Evolutionary conservation across 768 basidiomycete genomes (phyloP), one percentile per base, ranked within the genome.

Genomic region (Exsudoporus frostii): DNA sequence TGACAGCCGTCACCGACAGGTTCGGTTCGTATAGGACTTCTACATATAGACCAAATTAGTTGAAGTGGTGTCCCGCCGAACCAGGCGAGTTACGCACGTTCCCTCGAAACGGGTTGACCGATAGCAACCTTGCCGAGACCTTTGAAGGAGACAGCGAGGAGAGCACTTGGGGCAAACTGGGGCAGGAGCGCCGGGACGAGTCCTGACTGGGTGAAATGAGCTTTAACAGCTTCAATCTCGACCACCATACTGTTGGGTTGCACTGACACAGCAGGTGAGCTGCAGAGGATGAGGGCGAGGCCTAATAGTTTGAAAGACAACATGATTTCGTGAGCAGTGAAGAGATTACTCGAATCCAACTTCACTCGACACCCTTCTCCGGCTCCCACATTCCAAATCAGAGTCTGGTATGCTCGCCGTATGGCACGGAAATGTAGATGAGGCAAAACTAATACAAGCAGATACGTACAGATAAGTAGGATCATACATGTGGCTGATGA

Each of bases 111-210:
- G 27, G 68, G 56, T 69, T 86, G 81, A 40, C 90, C 90, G 3
- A 84, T 78, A 17, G 76, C 56, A 30, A 85, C 71, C 52, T 58
- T 70, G 14, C 80, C 79, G 19, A 79, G 71, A 39, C 77, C 79
- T 68, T 55, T 51, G 63, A 64, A 91, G 52, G 74, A 69, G 53
- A 86, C 69, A 39, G 71, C 66, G 48, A 92, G 73, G 39, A 83
- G 42, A n/a, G 82, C 86, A 20, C 65, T 68, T 7, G 88, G 89
- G 51, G 71, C 66, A 69, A 92, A 90, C n/a, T 71, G 67, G 7
- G 76, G 24, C 43, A 92, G 59, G 42, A 87, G 69, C 48, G 78
- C 71, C 1, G 91, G 89, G 38, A 87, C 82, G 56, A 92, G 69
- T 45, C 69, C 74, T 17, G 84, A 75, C 54, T 80, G 78, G 14